These are phyloP conservation scores for Aureobasidium sp. DNA, from an alignment of 2,329 filamentous ascomycete species.

Conservation along the genomic window DNA sequence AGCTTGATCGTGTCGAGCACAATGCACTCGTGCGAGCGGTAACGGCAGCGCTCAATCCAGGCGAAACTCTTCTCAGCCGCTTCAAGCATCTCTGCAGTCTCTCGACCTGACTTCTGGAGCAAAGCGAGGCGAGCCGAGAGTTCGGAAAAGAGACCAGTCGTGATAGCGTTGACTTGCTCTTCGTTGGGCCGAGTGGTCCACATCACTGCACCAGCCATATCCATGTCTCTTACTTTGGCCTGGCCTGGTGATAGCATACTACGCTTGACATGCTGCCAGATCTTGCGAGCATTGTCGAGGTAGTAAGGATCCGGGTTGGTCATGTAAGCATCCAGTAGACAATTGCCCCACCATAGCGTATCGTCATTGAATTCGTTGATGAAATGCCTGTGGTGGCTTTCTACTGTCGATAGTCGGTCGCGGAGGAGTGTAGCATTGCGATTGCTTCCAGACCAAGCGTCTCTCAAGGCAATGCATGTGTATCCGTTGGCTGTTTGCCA, in stretches of 20 bases:
- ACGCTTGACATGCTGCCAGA: slow-evolving; percentile 17
- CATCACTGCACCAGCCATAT: slow-evolving; percentile 20
- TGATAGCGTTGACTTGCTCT: slow-evolving; percentile 15
- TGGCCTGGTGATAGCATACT: slow-evolving; percentile 17
- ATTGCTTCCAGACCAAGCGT: slow-evolving; percentile 18
- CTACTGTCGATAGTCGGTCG: slow-evolving; percentile 16
- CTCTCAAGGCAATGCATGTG: slow-evolving; percentile 22
- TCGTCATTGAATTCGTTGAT: slow-evolving; percentile 24
- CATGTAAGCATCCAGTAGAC: slow-evolving; percentile 19
- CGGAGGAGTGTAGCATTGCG: slow-evolving; percentile 18
- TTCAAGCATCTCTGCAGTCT: slow-evolving; percentile 16
- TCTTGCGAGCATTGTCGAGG: slow-evolving; percentile 16
- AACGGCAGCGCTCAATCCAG: slow-evolving; percentile 23
- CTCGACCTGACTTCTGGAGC: background rate
- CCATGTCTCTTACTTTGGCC: slow-evolving; percentile 16
- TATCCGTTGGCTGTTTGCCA: slow-evolving; percentile 26
- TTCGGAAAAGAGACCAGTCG: slow-evolving; percentile 18
- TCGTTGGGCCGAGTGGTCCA: slow-evolving; percentile 11
- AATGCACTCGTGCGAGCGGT: slow-evolving; percentile 19
- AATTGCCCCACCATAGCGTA: slow-evolving; percentile 22
- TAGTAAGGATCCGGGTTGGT: slow-evolving; percentile 19
- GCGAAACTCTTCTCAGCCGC: slow-evolving; percentile 19
- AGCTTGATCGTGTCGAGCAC: slow-evolving; percentile 22
- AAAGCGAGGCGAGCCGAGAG: slow-evolving; percentile 20
- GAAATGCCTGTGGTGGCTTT: slow-evolving; percentile 16